These are phyloP conservation scores for Aegilops speltoides DNA, from an alignment of 176 grass and related monocot genomes.

Conservation along the genomic window DNA sequence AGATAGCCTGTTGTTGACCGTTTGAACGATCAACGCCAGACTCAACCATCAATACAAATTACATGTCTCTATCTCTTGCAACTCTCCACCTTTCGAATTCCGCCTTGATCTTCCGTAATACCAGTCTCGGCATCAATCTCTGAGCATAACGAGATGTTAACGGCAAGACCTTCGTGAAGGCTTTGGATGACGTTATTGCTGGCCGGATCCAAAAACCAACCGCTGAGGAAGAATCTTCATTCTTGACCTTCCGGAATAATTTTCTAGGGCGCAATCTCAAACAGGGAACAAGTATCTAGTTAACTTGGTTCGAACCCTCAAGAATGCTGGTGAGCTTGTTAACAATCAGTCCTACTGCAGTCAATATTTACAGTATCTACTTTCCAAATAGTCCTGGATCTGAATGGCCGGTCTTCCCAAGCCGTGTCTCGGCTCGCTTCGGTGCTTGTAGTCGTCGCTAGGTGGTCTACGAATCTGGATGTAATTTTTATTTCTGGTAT, in stretches of 20 bases:
- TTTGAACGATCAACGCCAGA: too few species aligned
- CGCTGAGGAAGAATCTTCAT: slow-evolving; percentile 47
- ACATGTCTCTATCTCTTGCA: too few species aligned
- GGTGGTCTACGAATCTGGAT: too few species aligned
- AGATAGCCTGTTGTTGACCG: too few species aligned
- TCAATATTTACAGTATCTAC: background rate
- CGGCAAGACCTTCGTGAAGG: slow-evolving; percentile 81
- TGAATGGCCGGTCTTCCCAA: too few species aligned
- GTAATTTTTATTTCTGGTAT: too few species aligned
- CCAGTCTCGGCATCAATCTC: slow-evolving; percentile 29
- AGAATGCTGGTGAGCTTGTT: slow-evolving; percentile 62
- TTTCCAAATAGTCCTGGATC: too few species aligned
- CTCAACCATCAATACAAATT: too few species aligned
- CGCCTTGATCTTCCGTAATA: too few species aligned
- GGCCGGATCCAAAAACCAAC: slow-evolving; percentile 54
- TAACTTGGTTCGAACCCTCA: slow-evolving; percentile 65
- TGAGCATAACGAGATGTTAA: slow-evolving; percentile 78
- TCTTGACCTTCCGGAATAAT: slow-evolving; percentile 53
- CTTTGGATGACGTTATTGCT: slow-evolving; percentile 76
- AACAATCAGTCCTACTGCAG: background rate
- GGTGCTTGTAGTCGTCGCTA: too few species aligned
- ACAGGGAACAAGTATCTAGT: slow-evolving; percentile 63
- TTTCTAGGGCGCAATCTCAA: slow-evolving; percentile 66
- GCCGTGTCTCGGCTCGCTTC: too few species aligned
- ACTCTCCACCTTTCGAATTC: slow-evolving; percentile 26